Percentiles rank a stretch among this genome's conserved stretches.
Evolutionary conservation across 2,329 filamentous ascomycete species (phyloP).

Genomic region (Phaeosphaeria sp.): DNA sequence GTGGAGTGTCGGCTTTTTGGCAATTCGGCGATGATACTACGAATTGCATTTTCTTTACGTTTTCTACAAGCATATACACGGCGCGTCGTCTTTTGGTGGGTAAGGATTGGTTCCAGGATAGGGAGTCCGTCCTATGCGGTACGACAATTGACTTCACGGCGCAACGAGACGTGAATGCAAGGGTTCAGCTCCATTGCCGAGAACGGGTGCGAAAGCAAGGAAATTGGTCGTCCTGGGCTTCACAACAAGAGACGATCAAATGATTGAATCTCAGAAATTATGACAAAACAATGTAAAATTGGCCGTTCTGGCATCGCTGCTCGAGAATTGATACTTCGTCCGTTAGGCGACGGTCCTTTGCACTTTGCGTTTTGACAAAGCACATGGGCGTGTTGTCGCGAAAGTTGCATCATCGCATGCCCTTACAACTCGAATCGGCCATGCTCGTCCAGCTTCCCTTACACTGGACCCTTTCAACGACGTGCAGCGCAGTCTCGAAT

Average conservation of each 20-base stretch:
- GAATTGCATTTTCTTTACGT: neutral
- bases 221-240: neutral
- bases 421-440: no score
- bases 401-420: neutral
- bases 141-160: neutral
- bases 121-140: neutral
- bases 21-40: neutral
- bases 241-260: neutral
- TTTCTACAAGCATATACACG: neutral
- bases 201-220: neutral
- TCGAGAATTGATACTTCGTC: neutral
- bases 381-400: neutral
- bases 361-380: neutral
- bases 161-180: neutral
- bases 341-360: neutral
- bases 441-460: no score
- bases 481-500: neutral
- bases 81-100: neutral
- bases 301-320: neutral
- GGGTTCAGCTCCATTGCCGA: neutral
- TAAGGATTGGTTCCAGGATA: no score
- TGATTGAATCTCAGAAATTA: neutral
- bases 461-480: neutral
- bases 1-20: constrained; percentile 5
- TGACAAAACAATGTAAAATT: neutral